A percentile compares a stretch with the other conserved stretches of the same genome.
Conservation (phyloP, 805 yeast genomes). For the Spathaspora passalidarum region DNA sequence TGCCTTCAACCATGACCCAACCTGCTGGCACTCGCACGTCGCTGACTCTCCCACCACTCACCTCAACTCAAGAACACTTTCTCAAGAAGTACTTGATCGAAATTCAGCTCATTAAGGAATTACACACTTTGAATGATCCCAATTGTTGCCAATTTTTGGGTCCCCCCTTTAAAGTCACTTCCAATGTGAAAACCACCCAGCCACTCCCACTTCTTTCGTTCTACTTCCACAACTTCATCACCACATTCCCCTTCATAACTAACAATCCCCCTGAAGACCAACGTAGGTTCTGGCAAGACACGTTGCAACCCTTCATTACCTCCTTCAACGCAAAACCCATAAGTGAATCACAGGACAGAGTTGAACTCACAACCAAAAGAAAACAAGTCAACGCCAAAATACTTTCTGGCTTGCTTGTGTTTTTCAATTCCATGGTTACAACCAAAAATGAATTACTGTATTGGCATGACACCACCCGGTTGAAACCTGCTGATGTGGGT, state of each 20-base stretch:
- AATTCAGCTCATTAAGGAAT: constrained; percentile 59
- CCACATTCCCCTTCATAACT: constrained; percentile 73
- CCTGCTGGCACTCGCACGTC: not conserved
- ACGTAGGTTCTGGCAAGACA: constrained; percentile 64
- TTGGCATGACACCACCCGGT: constrained; percentile 25
- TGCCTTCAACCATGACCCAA: not conserved
- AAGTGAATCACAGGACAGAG: constrained; percentile 71
- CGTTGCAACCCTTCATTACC: constrained; percentile 80
- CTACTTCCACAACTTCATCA: constrained; percentile 59
- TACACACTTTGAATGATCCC: constrained; percentile 55
- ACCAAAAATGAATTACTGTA: constrained; percentile 57
- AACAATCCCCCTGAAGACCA: constrained; percentile 46
- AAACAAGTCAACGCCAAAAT: constrained; percentile 59
- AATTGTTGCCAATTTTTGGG: constrained; percentile 71
- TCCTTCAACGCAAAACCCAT: constrained; percentile 70
- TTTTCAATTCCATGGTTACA: constrained; percentile 73
- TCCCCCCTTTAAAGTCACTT: constrained; percentile 55
- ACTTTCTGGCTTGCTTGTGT: constrained; percentile 58
- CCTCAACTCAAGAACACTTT: constrained; percentile 79
- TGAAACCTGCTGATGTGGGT: constrained; percentile 35
- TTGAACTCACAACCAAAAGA: constrained; percentile 62
- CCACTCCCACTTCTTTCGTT: constrained; percentile 68
- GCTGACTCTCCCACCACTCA: constrained; percentile 19
- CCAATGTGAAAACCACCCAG: constrained; percentile 11
- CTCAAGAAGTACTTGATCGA: constrained; percentile 77